A percentile compares a stretch with the other conserved stretches of the same genome.
Evolutionary conservation across 2,329 filamentous ascomycete genomes (phyloP).

Genomic region (Xylaria sp.): DNA sequence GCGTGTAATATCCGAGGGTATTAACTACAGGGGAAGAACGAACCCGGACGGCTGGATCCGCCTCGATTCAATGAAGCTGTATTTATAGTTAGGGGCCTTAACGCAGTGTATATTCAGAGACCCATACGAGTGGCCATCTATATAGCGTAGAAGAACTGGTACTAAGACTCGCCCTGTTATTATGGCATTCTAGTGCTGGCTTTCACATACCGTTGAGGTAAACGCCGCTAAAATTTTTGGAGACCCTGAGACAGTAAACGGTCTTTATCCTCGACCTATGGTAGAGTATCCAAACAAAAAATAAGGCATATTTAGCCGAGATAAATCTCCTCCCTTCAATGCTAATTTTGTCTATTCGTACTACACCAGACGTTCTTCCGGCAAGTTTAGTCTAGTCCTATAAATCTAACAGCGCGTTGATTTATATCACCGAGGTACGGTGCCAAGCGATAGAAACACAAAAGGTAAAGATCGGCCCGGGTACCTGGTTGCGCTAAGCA

Average conservation of each 20-base stretch:
- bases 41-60: background rate
- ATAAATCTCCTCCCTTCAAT: constrained; percentile 14
- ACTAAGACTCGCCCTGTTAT: background rate
- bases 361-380: background rate
- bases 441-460: constrained; percentile 6
- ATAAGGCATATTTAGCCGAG: background rate
- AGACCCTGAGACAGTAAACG: background rate
- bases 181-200: background rate
- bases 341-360: constrained; percentile 3
- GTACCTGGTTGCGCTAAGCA: constrained; percentile 22
- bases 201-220: background rate
- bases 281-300: background rate
- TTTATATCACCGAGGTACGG: constrained; percentile 1
- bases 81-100: background rate
- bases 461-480: constrained; percentile 27
- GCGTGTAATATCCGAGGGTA: background rate
- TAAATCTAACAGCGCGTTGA: constrained; percentile 2
- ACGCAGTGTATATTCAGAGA: background rate
- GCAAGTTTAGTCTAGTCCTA: background rate
- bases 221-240: background rate
- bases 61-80: background rate
- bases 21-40: background rate
- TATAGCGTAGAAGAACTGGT: background rate
- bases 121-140: background rate
- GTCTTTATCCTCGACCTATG: background rate